Evolutionary conservation across 2,329 filamentous ascomycete genomes (phyloP).

Genomic region (Ramularia endophylla): DNA sequence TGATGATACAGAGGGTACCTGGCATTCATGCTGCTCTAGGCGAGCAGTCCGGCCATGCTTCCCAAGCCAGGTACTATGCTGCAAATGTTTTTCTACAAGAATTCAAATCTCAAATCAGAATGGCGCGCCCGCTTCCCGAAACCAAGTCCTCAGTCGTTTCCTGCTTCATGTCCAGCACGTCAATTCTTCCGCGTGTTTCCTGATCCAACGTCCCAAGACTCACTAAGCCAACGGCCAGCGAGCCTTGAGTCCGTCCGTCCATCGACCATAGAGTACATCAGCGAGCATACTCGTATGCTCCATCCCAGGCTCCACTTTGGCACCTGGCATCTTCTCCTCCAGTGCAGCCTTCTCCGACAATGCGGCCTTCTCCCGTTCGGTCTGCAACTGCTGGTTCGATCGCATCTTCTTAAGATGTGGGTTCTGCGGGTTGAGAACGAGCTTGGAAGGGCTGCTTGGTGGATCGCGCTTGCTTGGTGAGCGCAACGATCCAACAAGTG

Average conservation of each 20-base stretch:
- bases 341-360: conserved; percentile 46
- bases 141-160: too few relatives aligned
- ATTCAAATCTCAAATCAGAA: too few relatives aligned
- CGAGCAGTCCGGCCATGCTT: too few relatives aligned
- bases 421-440: conserved; percentile 74
- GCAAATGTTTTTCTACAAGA: too few relatives aligned
- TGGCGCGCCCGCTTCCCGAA: too few relatives aligned
- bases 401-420: conserved; percentile 77
- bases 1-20: too few relatives aligned
- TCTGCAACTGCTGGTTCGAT: conserved; percentile 31
- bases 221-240: conserved; percentile 35
- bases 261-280: conserved; percentile 84
- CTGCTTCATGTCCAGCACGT: too few relatives aligned
- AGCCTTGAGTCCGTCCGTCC: conserved; percentile 71
- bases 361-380: conserved; percentile 45
- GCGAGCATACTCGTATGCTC: conserved; percentile 86
- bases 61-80: too few relatives aligned
- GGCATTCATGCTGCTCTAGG: too few relatives aligned
- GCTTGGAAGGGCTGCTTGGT: conserved; percentile 46
- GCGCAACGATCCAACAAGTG: conserved; percentile 7
- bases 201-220: too few relatives aligned
- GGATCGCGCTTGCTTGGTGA: conserved; percentile 21
- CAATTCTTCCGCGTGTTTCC: too few relatives aligned
- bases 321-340: conserved; percentile 50
- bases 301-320: conserved; percentile 63